A percentile compares a stretch with the other conserved stretches of the same genome.
These are phyloP conservation scores for Fusarium caatingaense DNA, from an alignment of 2,329 filamentous ascomycete species.

Conservation along the genomic window DNA sequence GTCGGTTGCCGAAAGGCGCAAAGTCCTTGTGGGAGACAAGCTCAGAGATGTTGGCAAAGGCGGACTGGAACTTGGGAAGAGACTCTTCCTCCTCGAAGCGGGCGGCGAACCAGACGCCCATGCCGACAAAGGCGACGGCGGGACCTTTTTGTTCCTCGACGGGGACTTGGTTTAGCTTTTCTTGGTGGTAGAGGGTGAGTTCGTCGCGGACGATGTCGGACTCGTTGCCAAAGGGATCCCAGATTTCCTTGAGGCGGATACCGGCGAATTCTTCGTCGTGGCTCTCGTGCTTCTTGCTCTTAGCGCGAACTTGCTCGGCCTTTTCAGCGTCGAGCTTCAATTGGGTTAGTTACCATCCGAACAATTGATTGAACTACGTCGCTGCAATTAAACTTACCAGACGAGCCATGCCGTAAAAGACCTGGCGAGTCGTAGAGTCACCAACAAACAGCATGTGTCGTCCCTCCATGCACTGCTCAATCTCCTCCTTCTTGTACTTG, in stretches of 20 bases:
- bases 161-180: conserved; percentile 23
- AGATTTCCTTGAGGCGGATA: conserved; percentile 58
- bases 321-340: conserved; percentile 38
- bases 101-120: conserved; percentile 45
- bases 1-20: conserved; percentile 31
- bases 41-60: conserved; percentile 36
- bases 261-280: conserved; percentile 37
- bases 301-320: conserved; percentile 20
- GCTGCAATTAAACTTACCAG: conserved; percentile 39
- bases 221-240: conserved; percentile 65
- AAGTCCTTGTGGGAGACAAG: conserved; percentile 31
- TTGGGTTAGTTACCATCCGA: conserved; percentile 4
- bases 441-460: conserved; percentile 68
- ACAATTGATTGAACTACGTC: background rate
- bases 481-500: conserved; percentile 63
- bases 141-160: conserved; percentile 39
- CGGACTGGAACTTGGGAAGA: conserved; percentile 24
- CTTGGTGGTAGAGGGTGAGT: conserved; percentile 37
- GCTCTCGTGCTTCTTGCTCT: conserved; percentile 34
- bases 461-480: conserved; percentile 62
- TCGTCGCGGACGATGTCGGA: conserved; percentile 31
- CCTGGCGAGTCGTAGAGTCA: conserved; percentile 68
- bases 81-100: conserved; percentile 34
- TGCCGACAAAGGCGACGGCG: conserved; percentile 40
- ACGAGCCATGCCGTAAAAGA: conserved; percentile 64